Evolutionary conservation across 768 basidiomycete genomes (phyloP).

Genomic region (Pleurotus giganteus): DNA sequence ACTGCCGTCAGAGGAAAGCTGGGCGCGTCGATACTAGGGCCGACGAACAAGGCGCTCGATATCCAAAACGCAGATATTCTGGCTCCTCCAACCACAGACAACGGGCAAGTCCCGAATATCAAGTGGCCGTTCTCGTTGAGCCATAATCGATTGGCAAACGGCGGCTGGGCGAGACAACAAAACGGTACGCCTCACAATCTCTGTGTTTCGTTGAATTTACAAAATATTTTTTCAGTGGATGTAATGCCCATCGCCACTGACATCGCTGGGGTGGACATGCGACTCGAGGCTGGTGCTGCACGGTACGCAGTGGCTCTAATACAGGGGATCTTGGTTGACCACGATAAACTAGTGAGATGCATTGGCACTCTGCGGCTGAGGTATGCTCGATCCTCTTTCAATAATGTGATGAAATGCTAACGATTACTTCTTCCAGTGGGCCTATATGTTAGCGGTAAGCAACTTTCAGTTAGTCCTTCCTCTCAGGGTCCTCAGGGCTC

Average conservation of each 20-base stretch:
- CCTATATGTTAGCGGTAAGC: slow-evolving; percentile 44
- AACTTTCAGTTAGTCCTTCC: neutral
- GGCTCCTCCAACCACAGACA: slow-evolving; percentile 44
- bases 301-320: slow-evolving; percentile 25
- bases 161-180: slow-evolving; percentile 63
- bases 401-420: neutral
- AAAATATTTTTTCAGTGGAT: slow-evolving; percentile 27
- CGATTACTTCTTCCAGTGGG: slow-evolving; percentile 36
- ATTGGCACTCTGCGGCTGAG: slow-evolving; percentile 53
- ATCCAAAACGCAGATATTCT: slow-evolving; percentile 41
- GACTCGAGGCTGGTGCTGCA: slow-evolving; percentile 46
- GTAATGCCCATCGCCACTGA: slow-evolving; percentile 48
- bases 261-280: slow-evolving; percentile 48
- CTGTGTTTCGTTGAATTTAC: neutral
- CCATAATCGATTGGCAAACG: slow-evolving; percentile 51
- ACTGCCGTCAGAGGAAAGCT: slow-evolving; percentile 36
- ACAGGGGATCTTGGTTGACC: neutral
- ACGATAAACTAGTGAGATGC: slow-evolving; percentile 38
- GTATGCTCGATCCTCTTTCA: slow-evolving; percentile 16
- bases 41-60: slow-evolving; percentile 36
- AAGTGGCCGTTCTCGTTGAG: slow-evolving; percentile 60
- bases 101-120: slow-evolving; percentile 42
- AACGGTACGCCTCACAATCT: slow-evolving; percentile 32
- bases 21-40: slow-evolving; percentile 43
- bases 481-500: neutral